Base-by-base conservation (phyloP, 2,329 filamentous ascomycete species). In the Diaporthe ilicicola region DNA sequence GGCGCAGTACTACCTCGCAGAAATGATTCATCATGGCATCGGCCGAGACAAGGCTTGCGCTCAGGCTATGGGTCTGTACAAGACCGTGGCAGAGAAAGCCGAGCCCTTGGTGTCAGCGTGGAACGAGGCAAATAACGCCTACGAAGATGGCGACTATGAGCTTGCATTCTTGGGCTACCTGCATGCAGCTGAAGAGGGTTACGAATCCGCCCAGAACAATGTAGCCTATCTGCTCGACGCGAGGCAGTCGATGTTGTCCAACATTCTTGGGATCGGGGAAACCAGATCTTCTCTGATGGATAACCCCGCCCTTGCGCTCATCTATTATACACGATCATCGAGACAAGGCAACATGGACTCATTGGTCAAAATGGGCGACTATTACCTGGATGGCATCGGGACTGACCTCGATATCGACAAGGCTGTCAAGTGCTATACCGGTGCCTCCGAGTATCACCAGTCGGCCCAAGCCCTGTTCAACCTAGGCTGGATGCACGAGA, bases 401-500 rank as follows among this genome's bases (percentile, higher is more conserved):
- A 89, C 92, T 0, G 84, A 89, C 9, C 77, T 84, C 0, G 93
- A 97, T 74, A 84, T 93, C 22, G 91, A 95, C 76, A 97, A 97
- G 81, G 97, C 97, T 7, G 94, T 95, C 0, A 91, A 93, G 54
- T 99, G 96, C 83, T 99, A 99, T 77, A 92, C 93, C 67, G 93
- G 94, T 4, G 96, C 96, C 1, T 95, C 95, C 0, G 96, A 99
- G 78, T 94, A 93, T 72, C 91, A 95, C 75, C 92, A 94, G 78
- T 97, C 94, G 76, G 96, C 95, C 2, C 97, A 99, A 82, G 96
- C 97, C 17, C 90, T 98, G 70, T 99, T 94, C 89, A 98, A 99
- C 77, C 86, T 99, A 17, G 97, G 96, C 6, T 99, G 96, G 96
- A 98, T 99, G 95, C 94, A 99, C 78, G 96, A 99, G 82, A 98